Evolutionary conservation across 202 grass and related monocot genomes (phyloP).

Genomic region (Zoysia matrella): DNA sequence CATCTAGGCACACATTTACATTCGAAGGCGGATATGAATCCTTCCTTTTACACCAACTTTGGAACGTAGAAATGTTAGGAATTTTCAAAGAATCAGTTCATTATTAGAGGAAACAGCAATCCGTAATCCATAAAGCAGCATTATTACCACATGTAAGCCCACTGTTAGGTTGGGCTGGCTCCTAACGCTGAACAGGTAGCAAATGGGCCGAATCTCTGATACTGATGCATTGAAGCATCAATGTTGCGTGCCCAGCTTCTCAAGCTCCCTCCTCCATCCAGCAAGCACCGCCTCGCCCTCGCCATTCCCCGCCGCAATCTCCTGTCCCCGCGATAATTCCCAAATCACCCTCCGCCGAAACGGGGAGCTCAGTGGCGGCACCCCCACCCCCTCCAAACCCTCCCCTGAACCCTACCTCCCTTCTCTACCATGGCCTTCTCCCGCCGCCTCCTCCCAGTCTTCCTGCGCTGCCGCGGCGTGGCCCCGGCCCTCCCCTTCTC

Average conservation of each 20-base stretch:
- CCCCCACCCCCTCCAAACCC: neutral
- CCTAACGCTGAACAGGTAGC: neutral
- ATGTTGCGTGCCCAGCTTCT: slow-evolving; percentile 34
- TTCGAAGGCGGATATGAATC: no score
- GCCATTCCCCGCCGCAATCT: no score
- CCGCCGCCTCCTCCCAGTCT: slow-evolving; percentile 52
- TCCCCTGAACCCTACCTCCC: slow-evolving; percentile 45
- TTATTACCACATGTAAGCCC: neutral
- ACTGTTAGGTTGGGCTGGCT: neutral
- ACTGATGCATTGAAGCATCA: neutral
- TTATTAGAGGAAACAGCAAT: no score
- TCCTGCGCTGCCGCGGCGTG: slow-evolving; percentile 33
- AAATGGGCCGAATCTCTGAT: neutral
- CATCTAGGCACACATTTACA: no score
- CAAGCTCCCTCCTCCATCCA: neutral
- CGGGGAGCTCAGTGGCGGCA: slow-evolving; percentile 31
- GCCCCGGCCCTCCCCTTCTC: neutral
- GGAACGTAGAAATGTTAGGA: no score
- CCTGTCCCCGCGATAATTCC: neutral
- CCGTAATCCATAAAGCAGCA: no score
- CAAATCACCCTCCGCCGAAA: slow-evolving; percentile 48
- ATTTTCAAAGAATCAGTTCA: no score
- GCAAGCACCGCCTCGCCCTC: neutral
- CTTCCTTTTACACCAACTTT: no score
- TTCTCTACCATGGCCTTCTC: slow-evolving; percentile 45